phyloP scores from a whole-genome alignment of 1,139 yeast species.

The Tardiomyces depauwii region DNA sequence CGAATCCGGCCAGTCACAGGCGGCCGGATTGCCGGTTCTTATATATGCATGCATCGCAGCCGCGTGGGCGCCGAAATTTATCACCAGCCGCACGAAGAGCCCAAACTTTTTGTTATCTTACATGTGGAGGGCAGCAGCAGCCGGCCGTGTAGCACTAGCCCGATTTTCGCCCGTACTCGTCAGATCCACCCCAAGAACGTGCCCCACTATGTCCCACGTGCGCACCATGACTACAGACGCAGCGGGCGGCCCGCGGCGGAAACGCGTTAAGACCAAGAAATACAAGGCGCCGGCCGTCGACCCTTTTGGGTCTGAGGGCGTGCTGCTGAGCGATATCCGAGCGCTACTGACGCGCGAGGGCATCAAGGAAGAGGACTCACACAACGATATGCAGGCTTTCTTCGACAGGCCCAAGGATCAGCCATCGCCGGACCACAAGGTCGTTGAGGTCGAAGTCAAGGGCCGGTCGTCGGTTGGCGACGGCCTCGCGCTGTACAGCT shows the following conservation, averaged over 20 bases:
- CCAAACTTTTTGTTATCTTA: background rate
- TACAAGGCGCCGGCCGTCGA: slow-evolving; percentile 58
- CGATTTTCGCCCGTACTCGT: no score
- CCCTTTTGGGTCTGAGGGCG: slow-evolving; percentile 73
- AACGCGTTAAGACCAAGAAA: slow-evolving; percentile 22
- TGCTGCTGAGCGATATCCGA: slow-evolving; percentile 61
- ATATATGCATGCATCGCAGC: no score
- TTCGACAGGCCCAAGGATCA: slow-evolving; percentile 47
- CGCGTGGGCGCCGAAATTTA: background rate
- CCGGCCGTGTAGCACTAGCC: background rate
- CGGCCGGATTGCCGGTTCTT: no score
- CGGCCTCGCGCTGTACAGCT: slow-evolving; percentile 24
- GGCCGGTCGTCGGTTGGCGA: slow-evolving; percentile 62
- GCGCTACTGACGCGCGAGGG: slow-evolving; percentile 38
- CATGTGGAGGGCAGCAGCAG: background rate
- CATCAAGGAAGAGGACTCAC: slow-evolving; percentile 37
- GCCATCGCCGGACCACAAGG: slow-evolving; percentile 47
- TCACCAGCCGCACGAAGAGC: background rate
- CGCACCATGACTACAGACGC: no score
- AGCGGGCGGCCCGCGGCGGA: background rate
- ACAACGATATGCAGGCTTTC: slow-evolving; percentile 54
- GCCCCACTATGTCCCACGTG: no score
- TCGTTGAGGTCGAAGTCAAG: slow-evolving; percentile 43
- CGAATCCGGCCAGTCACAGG: no score
- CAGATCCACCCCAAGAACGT: no score